Percentiles rank a stretch among this genome's conserved stretches.
Conservation (phyloP, 345 rosid genomes). For the Brassica incana region DNA sequence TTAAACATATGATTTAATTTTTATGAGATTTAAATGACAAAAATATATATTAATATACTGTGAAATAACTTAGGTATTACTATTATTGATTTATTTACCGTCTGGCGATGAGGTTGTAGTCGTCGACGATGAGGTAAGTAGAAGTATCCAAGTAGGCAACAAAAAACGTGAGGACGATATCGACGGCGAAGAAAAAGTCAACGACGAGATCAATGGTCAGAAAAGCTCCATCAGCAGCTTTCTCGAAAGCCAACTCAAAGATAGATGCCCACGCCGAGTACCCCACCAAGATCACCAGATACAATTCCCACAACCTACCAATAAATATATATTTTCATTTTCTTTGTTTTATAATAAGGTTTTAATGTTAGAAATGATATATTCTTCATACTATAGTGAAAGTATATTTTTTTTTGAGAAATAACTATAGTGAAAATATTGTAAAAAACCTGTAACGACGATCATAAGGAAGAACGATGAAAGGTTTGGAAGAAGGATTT, state of each 20-base stretch:
- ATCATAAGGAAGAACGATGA: slow-evolving; percentile 73
- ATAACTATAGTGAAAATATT: background rate
- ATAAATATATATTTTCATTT: background rate
- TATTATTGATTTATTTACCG: slow-evolving; percentile 36
- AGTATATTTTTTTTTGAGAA: background rate
- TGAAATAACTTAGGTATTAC: background rate
- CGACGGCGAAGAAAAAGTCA: slow-evolving; percentile 75
- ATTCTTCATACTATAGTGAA: too few relatives aligned
- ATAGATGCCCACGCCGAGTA: slow-evolving; percentile 92
- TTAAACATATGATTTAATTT: too few relatives aligned
- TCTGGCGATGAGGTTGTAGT: slow-evolving; percentile 64
- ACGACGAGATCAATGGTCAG: slow-evolving; percentile 60
- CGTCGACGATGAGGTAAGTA: slow-evolving; percentile 81
- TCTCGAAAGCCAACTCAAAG: slow-evolving; percentile 75
- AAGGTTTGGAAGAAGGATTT: slow-evolving; percentile 47
- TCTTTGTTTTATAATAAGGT: background rate
- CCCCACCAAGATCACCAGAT: slow-evolving; percentile 63
- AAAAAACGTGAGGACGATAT: slow-evolving; percentile 80
- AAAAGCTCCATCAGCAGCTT: slow-evolving; percentile 54
- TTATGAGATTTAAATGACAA: too few relatives aligned
- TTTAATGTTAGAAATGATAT: background rate
- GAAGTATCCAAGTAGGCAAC: slow-evolving; percentile 81
- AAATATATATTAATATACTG: background rate
- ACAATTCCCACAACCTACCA: slow-evolving; percentile 78
- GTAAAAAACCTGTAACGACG: slow-evolving; percentile 71